Evolutionary conservation across 2,329 filamentous ascomycete genomes (phyloP).

Genomic region (Ceratocystis diversiconidia): DNA sequence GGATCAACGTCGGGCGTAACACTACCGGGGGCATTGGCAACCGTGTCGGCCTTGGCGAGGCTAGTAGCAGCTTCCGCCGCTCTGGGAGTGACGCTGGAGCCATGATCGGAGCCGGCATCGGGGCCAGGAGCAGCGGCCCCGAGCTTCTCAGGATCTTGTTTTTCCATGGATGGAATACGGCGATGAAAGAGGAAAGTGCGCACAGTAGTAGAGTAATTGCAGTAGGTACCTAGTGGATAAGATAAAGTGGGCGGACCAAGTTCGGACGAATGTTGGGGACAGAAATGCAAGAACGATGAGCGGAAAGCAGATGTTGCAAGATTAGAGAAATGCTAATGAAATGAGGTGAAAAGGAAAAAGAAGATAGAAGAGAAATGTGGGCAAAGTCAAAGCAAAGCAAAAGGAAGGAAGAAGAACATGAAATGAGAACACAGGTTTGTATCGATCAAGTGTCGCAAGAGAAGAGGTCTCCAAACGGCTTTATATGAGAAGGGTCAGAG

Average conservation of each 20-base stretch:
- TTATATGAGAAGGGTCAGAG: neutral
- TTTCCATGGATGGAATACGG: neutral
- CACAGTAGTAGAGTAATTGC: neutral
- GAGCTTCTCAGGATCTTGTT: constrained; percentile 1
- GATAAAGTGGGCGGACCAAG: neutral
- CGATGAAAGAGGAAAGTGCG: neutral
- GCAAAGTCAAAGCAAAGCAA: neutral
- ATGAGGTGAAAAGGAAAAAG: neutral
- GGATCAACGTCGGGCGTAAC: constrained; percentile 30
- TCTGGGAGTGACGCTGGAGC: neutral
- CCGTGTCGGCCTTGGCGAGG: neutral
- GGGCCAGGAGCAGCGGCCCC: neutral
- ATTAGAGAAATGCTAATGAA: neutral
- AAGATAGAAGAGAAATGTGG: neutral
- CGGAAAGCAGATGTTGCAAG: neutral
- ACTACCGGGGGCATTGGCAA: neutral
- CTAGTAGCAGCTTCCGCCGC: neutral
- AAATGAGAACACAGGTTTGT: neutral
- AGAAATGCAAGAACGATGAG: neutral
- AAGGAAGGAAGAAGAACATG: neutral
- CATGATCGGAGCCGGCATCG: neutral
- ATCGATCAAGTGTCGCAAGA: neutral
- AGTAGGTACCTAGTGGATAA: neutral
- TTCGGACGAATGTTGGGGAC: neutral
- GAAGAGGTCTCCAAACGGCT: neutral